A percentile compares a stretch with the other conserved stretches of the same genome.
These are phyloP conservation scores for Cyathus pygmaeus DNA, from an alignment of 1,284 basidiomycete species.

Conservation along the genomic window DNA sequence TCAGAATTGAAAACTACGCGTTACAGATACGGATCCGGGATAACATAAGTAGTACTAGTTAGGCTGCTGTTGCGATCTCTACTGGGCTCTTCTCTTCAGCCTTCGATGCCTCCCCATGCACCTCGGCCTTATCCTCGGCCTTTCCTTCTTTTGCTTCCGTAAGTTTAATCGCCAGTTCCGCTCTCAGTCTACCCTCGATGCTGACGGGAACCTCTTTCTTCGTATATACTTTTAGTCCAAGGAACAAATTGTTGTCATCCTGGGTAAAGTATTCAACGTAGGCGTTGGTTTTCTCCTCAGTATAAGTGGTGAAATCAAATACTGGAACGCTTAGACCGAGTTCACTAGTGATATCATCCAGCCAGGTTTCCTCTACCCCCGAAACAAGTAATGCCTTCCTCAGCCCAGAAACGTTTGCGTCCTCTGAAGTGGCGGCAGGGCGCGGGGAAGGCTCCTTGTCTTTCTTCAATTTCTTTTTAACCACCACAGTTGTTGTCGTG, in stretches of 20 bases:
- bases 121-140: neutral
- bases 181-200: slow-evolving; percentile 49
- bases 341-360: neutral
- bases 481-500: slow-evolving; percentile 27
- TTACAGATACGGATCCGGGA: too few relatives aligned
- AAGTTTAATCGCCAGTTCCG: slow-evolving; percentile 14
- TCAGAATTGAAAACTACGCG: too few relatives aligned
- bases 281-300: slow-evolving; percentile 19
- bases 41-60: too few relatives aligned
- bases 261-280: slow-evolving; percentile 15
- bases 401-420: too few relatives aligned
- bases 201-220: slow-evolving; percentile 49
- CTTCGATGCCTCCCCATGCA: too few relatives aligned
- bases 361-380: too few relatives aligned
- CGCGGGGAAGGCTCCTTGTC: neutral
- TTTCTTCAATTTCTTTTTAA: slow-evolving; percentile 14
- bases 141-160: neutral
- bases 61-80: too few relatives aligned
- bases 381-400: too few relatives aligned
- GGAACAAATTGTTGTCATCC: slow-evolving; percentile 39
- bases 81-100: too few relatives aligned
- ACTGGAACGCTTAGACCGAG: neutral
- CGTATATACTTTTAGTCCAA: slow-evolving; percentile 57
- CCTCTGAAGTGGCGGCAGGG: too few relatives aligned
- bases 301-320: neutral